Conservation (phyloP, 352 stramenopile genomes). For the Elongisporangium anandrum region DNA sequence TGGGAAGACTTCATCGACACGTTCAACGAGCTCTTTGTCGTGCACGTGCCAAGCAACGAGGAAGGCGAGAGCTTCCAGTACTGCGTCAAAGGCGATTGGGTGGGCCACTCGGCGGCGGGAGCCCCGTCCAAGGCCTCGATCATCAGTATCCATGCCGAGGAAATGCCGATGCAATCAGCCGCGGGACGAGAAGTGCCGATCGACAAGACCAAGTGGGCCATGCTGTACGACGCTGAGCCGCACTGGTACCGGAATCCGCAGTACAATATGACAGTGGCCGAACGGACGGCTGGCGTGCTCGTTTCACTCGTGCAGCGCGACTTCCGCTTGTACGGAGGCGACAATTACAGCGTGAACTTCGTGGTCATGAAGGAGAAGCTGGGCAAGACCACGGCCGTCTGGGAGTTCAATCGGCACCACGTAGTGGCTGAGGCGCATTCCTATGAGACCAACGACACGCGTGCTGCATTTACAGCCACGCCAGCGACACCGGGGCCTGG, state of each 20-base stretch:
- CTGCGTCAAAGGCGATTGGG: slow-evolving; percentile 43
- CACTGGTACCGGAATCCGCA: slow-evolving; percentile 92
- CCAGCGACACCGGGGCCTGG: slow-evolving; percentile 15
- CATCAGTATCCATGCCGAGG: not conserved
- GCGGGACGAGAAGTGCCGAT: slow-evolving; percentile 31
- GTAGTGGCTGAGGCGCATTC: slow-evolving; percentile 70
- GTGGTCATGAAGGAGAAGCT: slow-evolving; percentile 77
- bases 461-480: slow-evolving; percentile 12
- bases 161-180: slow-evolving; percentile 1
- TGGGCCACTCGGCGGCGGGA: slow-evolving; percentile 27
- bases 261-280: slow-evolving; percentile 58
- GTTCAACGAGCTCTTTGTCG: slow-evolving; percentile 72
- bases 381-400: slow-evolving; percentile 49
- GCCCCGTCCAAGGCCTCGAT: slow-evolving; percentile 14
- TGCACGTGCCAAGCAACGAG: slow-evolving; percentile 14
- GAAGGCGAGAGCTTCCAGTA: not conserved
- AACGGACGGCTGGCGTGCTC: slow-evolving; percentile 43
- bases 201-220: slow-evolving; percentile 59
- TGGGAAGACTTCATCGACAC: slow-evolving; percentile 69
- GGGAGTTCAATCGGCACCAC: slow-evolving; percentile 63
- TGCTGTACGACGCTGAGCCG: slow-evolving; percentile 67
- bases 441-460: slow-evolving; percentile 32
- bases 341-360: slow-evolving; percentile 87
- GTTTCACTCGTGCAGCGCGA: slow-evolving; percentile 83
- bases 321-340: slow-evolving; percentile 68